Evolutionary conservation across 2,329 filamentous ascomycete species (phyloP).

Genomic region (Sporothrix brasiliensis): DNA sequence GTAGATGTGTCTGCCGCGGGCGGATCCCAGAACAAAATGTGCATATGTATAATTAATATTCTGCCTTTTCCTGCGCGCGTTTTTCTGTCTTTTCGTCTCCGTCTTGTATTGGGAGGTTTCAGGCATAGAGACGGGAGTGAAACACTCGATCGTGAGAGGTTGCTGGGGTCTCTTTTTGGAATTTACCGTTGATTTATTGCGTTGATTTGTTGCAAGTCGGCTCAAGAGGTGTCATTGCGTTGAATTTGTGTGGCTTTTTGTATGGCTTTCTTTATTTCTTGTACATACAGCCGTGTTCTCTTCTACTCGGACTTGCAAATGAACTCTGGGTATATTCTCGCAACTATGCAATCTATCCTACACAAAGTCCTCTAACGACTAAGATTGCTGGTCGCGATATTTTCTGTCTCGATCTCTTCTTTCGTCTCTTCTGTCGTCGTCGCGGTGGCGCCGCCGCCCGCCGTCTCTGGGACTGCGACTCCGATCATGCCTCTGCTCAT

Average conservation of each 20-base stretch:
- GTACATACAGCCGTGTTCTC: background rate
- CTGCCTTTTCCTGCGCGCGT: background rate
- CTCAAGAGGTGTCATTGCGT: background rate
- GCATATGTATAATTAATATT: constrained; percentile 25
- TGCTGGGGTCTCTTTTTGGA: constrained; percentile 7
- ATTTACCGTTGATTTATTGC: constrained; percentile 1
- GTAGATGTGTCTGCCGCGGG: background rate
- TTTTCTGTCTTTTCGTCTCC: background rate
- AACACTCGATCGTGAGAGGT: background rate
- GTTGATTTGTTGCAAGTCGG: too few relatives aligned
- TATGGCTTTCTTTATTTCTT: background rate
- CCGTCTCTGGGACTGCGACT: background rate
- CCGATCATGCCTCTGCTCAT: background rate
- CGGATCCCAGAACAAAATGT: background rate
- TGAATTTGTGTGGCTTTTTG: background rate
- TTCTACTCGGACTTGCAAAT: background rate
- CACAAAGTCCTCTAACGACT: too few relatives aligned
- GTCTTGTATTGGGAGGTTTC: background rate
- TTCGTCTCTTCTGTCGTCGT: background rate
- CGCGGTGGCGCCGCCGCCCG: background rate
- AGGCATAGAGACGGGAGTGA: constrained; percentile 13
- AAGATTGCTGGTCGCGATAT: too few relatives aligned
- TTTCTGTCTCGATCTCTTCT: background rate
- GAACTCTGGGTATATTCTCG: background rate
- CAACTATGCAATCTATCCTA: background rate